A percentile compares a stretch with the other conserved stretches of the same genome.
Evolutionary conservation across 192 early-diverging fungal species (phyloP).

Genomic region (Podila clonocystis): DNA sequence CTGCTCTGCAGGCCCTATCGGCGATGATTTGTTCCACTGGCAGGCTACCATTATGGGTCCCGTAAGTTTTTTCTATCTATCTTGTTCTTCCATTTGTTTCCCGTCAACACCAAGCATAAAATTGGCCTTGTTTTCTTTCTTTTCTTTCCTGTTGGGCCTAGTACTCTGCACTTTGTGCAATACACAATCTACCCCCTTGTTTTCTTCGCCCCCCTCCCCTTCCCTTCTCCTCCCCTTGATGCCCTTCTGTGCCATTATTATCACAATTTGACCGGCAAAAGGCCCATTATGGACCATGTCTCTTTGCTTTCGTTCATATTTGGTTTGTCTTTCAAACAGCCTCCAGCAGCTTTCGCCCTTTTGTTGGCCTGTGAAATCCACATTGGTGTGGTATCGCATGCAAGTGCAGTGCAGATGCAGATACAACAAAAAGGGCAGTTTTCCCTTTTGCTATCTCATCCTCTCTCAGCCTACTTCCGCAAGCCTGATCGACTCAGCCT

Average conservation of each 20-base stretch:
- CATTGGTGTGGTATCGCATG: no score
- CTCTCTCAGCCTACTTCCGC: no score
- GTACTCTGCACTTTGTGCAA: background rate
- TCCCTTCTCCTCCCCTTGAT: background rate
- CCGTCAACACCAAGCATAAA: background rate
- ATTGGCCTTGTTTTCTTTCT: background rate
- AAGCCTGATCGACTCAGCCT: background rate
- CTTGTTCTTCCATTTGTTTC: slow-evolving; percentile 1
- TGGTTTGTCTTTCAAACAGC: no score
- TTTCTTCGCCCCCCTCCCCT: background rate
- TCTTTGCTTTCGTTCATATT: background rate
- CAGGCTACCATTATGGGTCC: slow-evolving; percentile 99
- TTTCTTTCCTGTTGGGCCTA: background rate
- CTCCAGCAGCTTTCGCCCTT: no score
- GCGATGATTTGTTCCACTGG: slow-evolving; percentile 94
- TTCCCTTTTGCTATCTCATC: no score
- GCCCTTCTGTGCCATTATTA: background rate
- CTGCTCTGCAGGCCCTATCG: slow-evolving; percentile 96
- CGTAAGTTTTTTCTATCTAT: slow-evolving; percentile 58
- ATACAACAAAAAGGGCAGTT: no score
- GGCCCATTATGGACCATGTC: background rate
- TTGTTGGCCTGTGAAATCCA: no score
- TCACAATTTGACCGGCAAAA: background rate
- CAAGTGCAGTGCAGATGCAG: no score
- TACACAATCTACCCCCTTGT: background rate